Evolutionary conservation across 768 basidiomycete species (phyloP).

Genomic region (Albatrellus ellisii): DNA sequence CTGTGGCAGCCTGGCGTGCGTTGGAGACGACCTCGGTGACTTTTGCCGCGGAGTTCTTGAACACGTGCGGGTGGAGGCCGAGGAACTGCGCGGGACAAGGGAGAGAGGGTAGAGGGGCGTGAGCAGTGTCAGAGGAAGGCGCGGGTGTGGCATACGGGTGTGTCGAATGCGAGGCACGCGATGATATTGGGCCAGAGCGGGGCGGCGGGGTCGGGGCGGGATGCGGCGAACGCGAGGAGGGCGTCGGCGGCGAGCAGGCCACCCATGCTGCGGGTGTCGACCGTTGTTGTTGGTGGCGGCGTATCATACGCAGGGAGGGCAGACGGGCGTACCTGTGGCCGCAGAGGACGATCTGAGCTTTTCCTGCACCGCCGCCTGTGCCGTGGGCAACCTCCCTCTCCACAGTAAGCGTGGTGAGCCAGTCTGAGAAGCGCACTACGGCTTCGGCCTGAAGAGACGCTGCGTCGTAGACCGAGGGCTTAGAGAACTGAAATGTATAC

Average conservation of each 20-base stretch:
- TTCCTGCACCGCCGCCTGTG: conserved; percentile 57
- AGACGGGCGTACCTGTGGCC: conserved; percentile 58
- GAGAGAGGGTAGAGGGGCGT: not conserved
- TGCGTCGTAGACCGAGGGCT: not conserved
- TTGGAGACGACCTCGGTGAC: conserved; percentile 55
- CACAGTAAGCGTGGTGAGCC: conserved; percentile 85
- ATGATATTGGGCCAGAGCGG: conserved; percentile 85
- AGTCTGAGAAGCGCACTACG: conserved; percentile 78
- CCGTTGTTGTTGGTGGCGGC: not conserved
- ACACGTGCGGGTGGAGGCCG: conserved; percentile 74
- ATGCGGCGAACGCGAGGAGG: conserved; percentile 53
- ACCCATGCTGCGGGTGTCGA: conserved; percentile 60
- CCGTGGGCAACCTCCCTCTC: conserved; percentile 70
- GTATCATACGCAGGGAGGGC: not conserved
- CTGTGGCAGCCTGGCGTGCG: conserved; percentile 51
- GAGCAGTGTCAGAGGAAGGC: not conserved
- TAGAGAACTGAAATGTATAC: conserved; percentile 14
- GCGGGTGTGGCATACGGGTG: conserved; percentile 71
- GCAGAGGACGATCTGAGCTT: conserved; percentile 71
- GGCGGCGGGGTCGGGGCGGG: conserved; percentile 47
- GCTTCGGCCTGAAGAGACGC: conserved; percentile 25
- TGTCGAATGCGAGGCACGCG: conserved; percentile 79
- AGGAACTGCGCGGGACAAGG: conserved; percentile 44
- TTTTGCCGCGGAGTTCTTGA: conserved; percentile 74
- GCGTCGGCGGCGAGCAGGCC: conserved; percentile 83